Evolutionary conservation across 305 asterid genomes (phyloP).

Genomic region (Salvia sclarea): DNA sequence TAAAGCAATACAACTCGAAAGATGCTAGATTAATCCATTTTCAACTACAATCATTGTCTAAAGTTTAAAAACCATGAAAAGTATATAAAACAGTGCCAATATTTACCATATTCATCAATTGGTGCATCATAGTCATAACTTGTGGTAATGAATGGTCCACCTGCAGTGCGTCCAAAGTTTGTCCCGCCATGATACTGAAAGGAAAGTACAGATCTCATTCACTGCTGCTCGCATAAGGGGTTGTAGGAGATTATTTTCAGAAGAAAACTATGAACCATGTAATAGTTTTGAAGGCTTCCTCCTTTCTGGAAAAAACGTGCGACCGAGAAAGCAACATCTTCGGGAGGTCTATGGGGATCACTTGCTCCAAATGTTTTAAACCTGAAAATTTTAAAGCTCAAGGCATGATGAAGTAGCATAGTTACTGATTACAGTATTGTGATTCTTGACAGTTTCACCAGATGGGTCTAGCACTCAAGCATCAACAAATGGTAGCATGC

Average conservation of each 20-base stretch:
- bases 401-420: slow-evolving; percentile 14
- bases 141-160: slow-evolving; percentile 96
- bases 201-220: slow-evolving; percentile 24
- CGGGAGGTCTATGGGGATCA: slow-evolving; percentile 91
- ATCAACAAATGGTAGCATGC: slow-evolving; percentile 4
- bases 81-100: slow-evolving; percentile 7
- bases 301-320: slow-evolving; percentile 97
- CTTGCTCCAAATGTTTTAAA: slow-evolving; percentile 92
- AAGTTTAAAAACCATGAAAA: slow-evolving; percentile 14
- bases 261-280: slow-evolving; percentile 58
- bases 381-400: slow-evolving; percentile 47
- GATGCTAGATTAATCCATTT: slow-evolving; percentile 23
- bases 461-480: background rate
- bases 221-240: slow-evolving; percentile 5
- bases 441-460: slow-evolving; percentile 15
- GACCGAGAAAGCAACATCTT: slow-evolving; percentile 88
- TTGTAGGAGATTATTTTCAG: slow-evolving; percentile 17
- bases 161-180: slow-evolving; percentile 96
- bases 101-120: slow-evolving; percentile 87
- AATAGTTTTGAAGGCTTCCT: slow-evolving; percentile 90
- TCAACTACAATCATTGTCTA: slow-evolving; percentile 18
- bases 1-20: slow-evolving; percentile 30
- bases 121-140: slow-evolving; percentile 98
- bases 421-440: slow-evolving; percentile 4
- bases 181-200: slow-evolving; percentile 95